These are phyloP conservation scores for Rhizoclosmatium globosum DNA, from an alignment of 192 early-diverging fungal species.

Conservation along the genomic window DNA sequence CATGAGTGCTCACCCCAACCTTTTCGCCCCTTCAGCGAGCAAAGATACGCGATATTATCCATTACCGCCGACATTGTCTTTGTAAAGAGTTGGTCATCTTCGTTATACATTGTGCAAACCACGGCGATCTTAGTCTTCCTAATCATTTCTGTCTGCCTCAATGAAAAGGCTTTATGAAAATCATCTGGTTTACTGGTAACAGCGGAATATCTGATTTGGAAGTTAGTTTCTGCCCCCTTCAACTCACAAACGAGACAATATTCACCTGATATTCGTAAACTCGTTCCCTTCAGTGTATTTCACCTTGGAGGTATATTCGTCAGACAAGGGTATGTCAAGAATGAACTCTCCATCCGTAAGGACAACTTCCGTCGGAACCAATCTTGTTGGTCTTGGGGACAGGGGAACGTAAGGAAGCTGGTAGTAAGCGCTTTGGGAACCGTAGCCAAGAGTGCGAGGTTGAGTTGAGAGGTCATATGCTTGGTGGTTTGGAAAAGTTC, in stretches of 20 bases:
- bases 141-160: slow-evolving; percentile 58
- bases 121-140: slow-evolving; percentile 73
- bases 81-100: slow-evolving; percentile 69
- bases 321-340: slow-evolving; percentile 47
- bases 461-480: background rate
- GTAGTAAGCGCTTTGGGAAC: too few relatives aligned
- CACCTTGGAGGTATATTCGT: slow-evolving; percentile 49
- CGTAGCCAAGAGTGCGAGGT: slow-evolving; percentile 14
- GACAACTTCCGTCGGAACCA: slow-evolving; percentile 34
- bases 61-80: slow-evolving; percentile 70
- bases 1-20: slow-evolving; percentile 67
- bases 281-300: slow-evolving; percentile 60
- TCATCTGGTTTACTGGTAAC: slow-evolving; percentile 73
- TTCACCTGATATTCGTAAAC: slow-evolving; percentile 70
- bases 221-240: too few relatives aligned
- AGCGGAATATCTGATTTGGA: slow-evolving; percentile 65
- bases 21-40: slow-evolving; percentile 58
- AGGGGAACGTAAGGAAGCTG: too few relatives aligned
- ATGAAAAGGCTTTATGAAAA: slow-evolving; percentile 66
- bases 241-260: background rate
- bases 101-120: slow-evolving; percentile 79
- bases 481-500: too few relatives aligned
- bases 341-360: slow-evolving; percentile 52
- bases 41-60: slow-evolving; percentile 75
- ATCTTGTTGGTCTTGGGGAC: slow-evolving; percentile 7